These are phyloP conservation scores for Leersia perrieri DNA, from an alignment of 176 grass and related monocot genomes.

Conservation along the genomic window DNA sequence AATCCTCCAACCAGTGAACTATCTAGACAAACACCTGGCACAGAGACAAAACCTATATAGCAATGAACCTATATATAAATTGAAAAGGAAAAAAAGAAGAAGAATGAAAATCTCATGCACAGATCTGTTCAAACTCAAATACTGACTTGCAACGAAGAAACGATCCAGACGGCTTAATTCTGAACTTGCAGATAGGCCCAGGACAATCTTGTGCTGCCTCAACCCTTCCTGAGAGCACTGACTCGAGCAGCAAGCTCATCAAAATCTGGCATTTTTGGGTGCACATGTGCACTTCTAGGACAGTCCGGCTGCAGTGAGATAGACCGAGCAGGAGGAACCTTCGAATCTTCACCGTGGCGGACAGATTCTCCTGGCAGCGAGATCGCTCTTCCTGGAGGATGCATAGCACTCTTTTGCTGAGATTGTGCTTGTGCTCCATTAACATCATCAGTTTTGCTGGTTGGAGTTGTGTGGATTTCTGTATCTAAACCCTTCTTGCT, in stretches of 20 bases:
- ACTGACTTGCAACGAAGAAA: background rate
- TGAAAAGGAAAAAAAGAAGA: background rate
- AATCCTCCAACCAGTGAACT: constrained; percentile 15
- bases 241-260: constrained; percentile 63
- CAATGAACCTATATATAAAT: background rate
- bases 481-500: constrained; percentile 57
- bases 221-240: constrained; percentile 46
- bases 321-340: constrained; percentile 34
- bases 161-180: constrained; percentile 8
- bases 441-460: constrained; percentile 11
- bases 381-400: constrained; percentile 39
- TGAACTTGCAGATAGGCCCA: constrained; percentile 3
- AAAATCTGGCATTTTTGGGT: constrained; percentile 55
- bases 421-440: background rate
- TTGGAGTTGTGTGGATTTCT: constrained; percentile 2
- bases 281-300: constrained; percentile 35
- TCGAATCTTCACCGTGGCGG: background rate
- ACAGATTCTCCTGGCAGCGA: constrained; percentile 24
- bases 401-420: background rate
- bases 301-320: constrained; percentile 31
- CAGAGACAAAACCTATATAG: background rate
- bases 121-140: constrained; percentile 1
- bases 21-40: constrained; percentile 24
- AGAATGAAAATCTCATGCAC: constrained; percentile 1
- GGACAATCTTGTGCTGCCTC: constrained; percentile 6